A percentile compares a stretch with the other conserved stretches of the same genome.
Conservation (phyloP, 352 stramenopile species). For the Globisporangium canariense region DNA sequence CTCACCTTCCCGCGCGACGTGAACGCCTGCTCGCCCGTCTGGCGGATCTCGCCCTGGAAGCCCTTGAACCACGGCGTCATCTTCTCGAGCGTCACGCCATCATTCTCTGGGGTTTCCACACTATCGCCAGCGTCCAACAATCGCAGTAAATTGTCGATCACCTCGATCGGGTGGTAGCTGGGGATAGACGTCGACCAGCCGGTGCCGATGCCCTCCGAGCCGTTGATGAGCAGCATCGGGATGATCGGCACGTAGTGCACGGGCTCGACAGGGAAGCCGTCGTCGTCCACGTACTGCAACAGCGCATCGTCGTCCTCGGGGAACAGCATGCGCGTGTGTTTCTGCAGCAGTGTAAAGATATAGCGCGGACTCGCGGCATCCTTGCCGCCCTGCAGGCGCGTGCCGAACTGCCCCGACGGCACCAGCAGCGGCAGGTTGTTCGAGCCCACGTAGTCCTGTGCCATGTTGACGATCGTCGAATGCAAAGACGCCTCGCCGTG, state of each 20-base stretch:
- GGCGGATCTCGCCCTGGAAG: conserved; percentile 91
- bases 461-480: conserved; percentile 99
- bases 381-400: conserved; percentile 97
- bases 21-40: conserved; percentile 64
- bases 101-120: conserved; percentile 25
- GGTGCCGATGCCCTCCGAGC: conserved; percentile 98
- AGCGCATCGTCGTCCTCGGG: conserved; percentile 98
- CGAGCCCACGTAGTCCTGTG: conserved; percentile 96
- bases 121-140: conserved; percentile 67
- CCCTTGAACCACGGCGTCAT: conserved; percentile 96
- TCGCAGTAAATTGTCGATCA: conserved; percentile 94
- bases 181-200: conserved; percentile 96
- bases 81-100: conserved; percentile 29
- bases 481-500: conserved; percentile 98
- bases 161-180: conserved; percentile 94
- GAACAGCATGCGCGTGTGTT: conserved; percentile 96
- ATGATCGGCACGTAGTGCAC: conserved; percentile 97
- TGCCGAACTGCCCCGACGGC: conserved; percentile 99
- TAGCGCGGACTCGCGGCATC: conserved; percentile 97
- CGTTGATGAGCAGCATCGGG: conserved; percentile 97
- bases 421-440: conserved; percentile 99
- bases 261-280: conserved; percentile 97
- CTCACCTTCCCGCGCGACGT: conserved; percentile 67
- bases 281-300: conserved; percentile 96
- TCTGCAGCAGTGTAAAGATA: conserved; percentile 97